Conservation (phyloP, 805 yeast genomes). For the Debaryomyces hansenii region DNA sequence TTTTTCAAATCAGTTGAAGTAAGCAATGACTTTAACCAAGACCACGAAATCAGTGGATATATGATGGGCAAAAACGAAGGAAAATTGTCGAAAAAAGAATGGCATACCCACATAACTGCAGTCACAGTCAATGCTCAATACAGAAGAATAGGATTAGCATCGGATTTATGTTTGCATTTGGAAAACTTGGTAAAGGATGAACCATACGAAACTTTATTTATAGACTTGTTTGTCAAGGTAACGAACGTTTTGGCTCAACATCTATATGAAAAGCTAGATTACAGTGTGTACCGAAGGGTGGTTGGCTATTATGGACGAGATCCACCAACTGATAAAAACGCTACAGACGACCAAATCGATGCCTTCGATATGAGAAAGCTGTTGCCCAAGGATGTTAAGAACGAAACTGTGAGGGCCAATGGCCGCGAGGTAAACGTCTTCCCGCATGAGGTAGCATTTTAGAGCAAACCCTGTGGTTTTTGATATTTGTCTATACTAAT, state of each 20-base stretch:
- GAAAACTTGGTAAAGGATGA: conserved; percentile 68
- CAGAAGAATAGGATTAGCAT: conserved; percentile 84
- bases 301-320: conserved; percentile 77
- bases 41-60: conserved; percentile 54
- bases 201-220: conserved; percentile 78
- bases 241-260: conserved; percentile 78
- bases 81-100: conserved; percentile 56
- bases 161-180: conserved; percentile 70
- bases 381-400: conserved; percentile 55
- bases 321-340: conserved; percentile 47
- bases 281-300: conserved; percentile 80
- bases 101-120: conserved; percentile 98
- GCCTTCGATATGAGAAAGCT: conserved; percentile 86
- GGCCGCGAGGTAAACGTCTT: conserved; percentile 61
- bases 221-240: conserved; percentile 89
- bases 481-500: too few relatives aligned
- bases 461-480: conserved; percentile 4
- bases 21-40: conserved; percentile 12
- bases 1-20: conserved; percentile 72
- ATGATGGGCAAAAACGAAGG: conserved; percentile 99
- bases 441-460: conserved; percentile 69
- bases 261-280: conserved; percentile 84
- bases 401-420: conserved; percentile 54
- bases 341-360: conserved; percentile 66
- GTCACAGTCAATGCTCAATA: conserved; percentile 84